Base-by-base conservation (phyloP, 495 filamentous ascomycete genomes). In the Barbatosphaeria neglecta region DNA sequence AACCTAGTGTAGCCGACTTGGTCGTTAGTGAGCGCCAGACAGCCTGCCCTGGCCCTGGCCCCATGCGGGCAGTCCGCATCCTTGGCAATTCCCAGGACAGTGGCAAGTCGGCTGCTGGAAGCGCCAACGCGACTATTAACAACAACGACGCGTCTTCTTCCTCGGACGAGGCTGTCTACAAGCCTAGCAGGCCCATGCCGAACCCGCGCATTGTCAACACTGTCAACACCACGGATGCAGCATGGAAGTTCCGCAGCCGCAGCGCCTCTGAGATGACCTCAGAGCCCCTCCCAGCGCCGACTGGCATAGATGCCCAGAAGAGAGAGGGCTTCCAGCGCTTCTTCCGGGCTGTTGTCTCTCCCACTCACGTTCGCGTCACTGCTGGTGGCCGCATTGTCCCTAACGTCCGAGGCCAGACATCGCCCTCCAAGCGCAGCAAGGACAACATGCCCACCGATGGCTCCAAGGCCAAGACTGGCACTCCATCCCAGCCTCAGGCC, bases 351-450 rank as follows among this genome's bases (percentile, higher is more conserved):
- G 74, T 78, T 11, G 67, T 72, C 19, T 77, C 75, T 27, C 69
- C 74, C 38, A 70, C 72, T 27, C 70, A 76, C 51, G 66, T 76
- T 46, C 63, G 75, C 19, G 72, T 76, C 40, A 76, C 73, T n/a
- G 73, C 74, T 45, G 68, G 73, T 46, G 69, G 74, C 33, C 61
- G 67, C 37, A 77, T 78, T 53, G 75, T 78, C 4, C 74, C 75
- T 11, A 78, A 78, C 49, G 75, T 65, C 22, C 71, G 73, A 10
- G 67, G 61, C 15, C 66, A 66, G 4, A 55, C 54, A 4, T 72
- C 68, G 9, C 69, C 71, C 4, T 65, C 60, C 15, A 72, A 68
- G 56, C 64, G 67, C 43, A 42, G 52, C 18, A 67, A 52, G 37
- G 69, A 72, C 28, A 56, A 37, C 31, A 25, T 54, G 27, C 35